Percentiles rank a stretch among this genome's conserved stretches.
These are phyloP conservation scores for Ophiostoma novo-ulmi DNA, from an alignment of 2,329 filamentous ascomycete genomes.

Conservation along the genomic window DNA sequence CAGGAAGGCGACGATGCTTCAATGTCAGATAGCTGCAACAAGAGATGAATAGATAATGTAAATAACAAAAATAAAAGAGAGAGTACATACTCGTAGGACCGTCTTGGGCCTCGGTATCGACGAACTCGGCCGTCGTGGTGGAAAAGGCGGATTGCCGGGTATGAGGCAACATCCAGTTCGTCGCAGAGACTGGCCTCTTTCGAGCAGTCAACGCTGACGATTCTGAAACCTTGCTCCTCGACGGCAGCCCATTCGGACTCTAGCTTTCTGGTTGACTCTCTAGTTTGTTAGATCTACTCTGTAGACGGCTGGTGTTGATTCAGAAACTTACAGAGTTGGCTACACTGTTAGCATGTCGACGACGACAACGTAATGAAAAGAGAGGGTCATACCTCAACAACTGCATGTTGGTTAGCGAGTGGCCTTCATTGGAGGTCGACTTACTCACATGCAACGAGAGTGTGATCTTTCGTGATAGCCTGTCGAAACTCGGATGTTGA, in stretches of 20 bases:
- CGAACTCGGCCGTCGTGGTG: slow-evolving; percentile 34
- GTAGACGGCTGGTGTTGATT: neutral
- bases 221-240: slow-evolving; percentile 18
- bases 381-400: neutral
- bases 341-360: neutral
- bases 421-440: neutral
- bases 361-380: neutral
- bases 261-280: neutral
- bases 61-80: neutral
- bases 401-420: neutral
- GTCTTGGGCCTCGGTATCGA: slow-evolving; percentile 39
- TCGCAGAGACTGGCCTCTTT: slow-evolving; percentile 37
- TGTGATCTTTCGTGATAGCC: neutral
- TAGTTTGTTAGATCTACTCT: neutral
- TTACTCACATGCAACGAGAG: neutral
- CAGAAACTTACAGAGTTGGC: neutral
- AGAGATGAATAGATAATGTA: neutral
- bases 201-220: slow-evolving; percentile 42
- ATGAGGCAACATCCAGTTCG: slow-evolving; percentile 41
- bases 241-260: neutral
- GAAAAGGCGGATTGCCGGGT: slow-evolving; percentile 44
- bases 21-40: neutral
- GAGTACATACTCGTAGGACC: neutral
- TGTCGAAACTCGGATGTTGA: neutral
- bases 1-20: neutral